Base-by-base conservation (phyloP, 163 green algal species). In the Scenedesmus sp. region DNA sequence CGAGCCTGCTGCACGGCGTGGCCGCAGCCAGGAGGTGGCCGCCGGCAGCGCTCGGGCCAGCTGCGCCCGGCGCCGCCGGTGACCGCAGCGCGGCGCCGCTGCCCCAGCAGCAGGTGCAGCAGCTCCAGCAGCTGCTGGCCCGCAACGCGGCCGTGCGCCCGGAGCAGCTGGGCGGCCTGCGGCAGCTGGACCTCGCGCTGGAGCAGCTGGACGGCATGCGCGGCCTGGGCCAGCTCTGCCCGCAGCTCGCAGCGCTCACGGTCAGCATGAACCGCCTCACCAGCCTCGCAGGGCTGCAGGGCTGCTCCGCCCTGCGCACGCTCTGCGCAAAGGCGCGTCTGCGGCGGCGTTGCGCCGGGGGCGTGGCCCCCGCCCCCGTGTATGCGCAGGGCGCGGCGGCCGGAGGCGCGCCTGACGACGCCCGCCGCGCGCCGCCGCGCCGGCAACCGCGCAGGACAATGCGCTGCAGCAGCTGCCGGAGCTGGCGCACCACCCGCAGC, bases 371-470 rank as follows among this genome's bases (percentile, higher is more conserved):
- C n/a, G n/a, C n/a, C n/a, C n/a, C n/a, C n/a, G n/a, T n/a, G n/a
- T n/a, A n/a, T n/a, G n/a, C n/a, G n/a, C n/a, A n/a, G n/a, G n/a
- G n/a, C n/a, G n/a, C n/a, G n/a, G n/a, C n/a, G n/a, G n/a, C n/a
- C n/a, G n/a, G n/a, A n/a, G n/a, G n/a, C n/a, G n/a, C n/a, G n/a
- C n/a, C n/a, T n/a, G n/a, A n/a, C n/a, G n/a, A n/a, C n/a, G n/a
- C n/a, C n/a, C n/a, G n/a, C n/a, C n/a, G n/a, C n/a, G n/a, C n/a
- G n/a, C n/a, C n/a, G n/a, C n/a, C n/a, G n/a, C n/a, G n/a, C n/a
- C n/a, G n/a, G n/a, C n/a, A n/a, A n/a, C n/a, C n/a, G n/a, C 70
- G 71, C 71, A 80, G 71, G 71, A 71, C 71, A 80, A 80, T 15
- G 0, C 9, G 4, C 22, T 80, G 1, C 1, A 22, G 11, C 24